Conservation (phyloP, 2,329 filamentous ascomycete genomes). For the Pseudogymnoascus sp. region DNA sequence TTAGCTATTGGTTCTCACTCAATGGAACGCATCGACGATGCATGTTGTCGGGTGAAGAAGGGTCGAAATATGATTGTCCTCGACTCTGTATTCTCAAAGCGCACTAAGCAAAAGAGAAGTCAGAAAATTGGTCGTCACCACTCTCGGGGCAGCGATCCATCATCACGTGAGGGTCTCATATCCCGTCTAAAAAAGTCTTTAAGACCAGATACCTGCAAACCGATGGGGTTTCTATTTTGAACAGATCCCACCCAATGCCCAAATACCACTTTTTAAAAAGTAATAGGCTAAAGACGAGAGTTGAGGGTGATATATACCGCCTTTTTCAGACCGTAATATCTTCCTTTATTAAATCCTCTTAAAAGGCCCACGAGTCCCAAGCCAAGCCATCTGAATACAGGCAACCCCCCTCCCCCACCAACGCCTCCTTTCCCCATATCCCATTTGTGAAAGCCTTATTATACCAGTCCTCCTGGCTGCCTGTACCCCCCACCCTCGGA, state of each 20-base stretch:
- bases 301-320: conserved; percentile 8
- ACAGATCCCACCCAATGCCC: background rate
- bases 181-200: no score
- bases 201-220: no score
- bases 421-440: background rate
- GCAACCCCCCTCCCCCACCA: no score
- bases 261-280: background rate
- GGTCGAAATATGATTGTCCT: no score
- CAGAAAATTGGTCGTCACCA: no score
- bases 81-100: no score
- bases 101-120: no score
- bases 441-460: background rate
- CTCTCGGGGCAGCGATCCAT: no score
- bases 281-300: conserved; percentile 3
- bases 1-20: no score
- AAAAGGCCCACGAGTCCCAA: background rate
- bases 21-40: no score
- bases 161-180: no score
- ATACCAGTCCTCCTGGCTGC: conserved; percentile 6
- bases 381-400: background rate
- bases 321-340: background rate
- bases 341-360: background rate
- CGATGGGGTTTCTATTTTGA: background rate
- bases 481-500: background rate
- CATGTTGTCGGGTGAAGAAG: no score